Conservation (phyloP, 257 asterid species). For the Scutellaria baicalensis region DNA sequence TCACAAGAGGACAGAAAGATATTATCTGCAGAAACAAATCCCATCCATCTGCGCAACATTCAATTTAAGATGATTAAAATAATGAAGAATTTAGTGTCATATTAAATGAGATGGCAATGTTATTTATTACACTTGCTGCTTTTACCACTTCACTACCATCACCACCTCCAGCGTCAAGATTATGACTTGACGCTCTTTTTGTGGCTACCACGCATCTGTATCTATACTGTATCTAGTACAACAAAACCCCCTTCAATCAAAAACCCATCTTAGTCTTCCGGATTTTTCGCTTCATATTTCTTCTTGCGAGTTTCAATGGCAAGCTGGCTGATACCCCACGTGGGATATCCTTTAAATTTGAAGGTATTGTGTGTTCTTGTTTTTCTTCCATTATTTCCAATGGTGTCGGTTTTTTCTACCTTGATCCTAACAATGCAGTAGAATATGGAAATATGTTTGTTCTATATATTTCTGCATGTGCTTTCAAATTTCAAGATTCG, state of each 20-base stretch:
- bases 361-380: conserved; percentile 44
- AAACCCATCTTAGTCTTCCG: conserved; percentile 21
- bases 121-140: conserved; percentile 37
- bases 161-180: conserved; percentile 23
- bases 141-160: conserved; percentile 27
- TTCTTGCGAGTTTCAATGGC: conserved; percentile 35
- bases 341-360: conserved; percentile 32
- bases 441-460: background rate
- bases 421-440: conserved; percentile 5
- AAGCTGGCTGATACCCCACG: conserved; percentile 18
- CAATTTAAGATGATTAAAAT: background rate
- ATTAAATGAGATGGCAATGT: conserved; percentile 32
- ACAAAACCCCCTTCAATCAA: background rate
- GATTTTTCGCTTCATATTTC: conserved; percentile 21
- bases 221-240: background rate
- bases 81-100: conserved; percentile 5
- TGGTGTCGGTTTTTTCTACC: background rate
- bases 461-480: background rate
- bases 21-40: background rate
- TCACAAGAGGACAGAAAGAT: background rate
- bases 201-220: conserved; percentile 9
- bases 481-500: conserved; percentile 12
- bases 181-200: conserved; percentile 15
- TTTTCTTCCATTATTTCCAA: conserved; percentile 27
- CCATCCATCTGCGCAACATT: background rate